Base-by-base conservation (phyloP, 306 rosid species). In the Prunus salicina region DNA sequence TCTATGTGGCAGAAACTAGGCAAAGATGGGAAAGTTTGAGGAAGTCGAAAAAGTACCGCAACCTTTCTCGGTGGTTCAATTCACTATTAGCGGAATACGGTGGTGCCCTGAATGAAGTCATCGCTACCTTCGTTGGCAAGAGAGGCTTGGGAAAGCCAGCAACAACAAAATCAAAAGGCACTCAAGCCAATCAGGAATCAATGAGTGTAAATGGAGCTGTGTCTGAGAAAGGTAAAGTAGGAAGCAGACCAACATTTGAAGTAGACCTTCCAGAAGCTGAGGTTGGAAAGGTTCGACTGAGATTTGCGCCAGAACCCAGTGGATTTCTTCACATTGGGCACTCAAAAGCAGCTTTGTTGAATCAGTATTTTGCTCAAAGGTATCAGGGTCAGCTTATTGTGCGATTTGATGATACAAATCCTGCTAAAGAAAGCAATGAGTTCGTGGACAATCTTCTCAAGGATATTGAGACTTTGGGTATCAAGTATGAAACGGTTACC, bases 261-360 rank as follows among this genome's bases (percentile, higher is more conserved):
- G 79, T 95, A 69, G 98, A 95, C 79, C 98, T 95, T 87, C 98
- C 97, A 27, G 91, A 80, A 61, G 97, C 92, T 25, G 96, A 92
- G 91, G 15, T 88, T 85, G 98, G 98, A 85, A 92, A 89, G 70
- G 98, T 95, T 67, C 62, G 85, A 52, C 11, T 92, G 88, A 86
- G 98, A 50, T 92, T 95, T 82, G 97, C 98, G 0, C 98, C 97
- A 2, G 98, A 95, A 73, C 98, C 98, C 24, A 92, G 98, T 69
- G 98, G 97, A 74, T 95, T 84, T 85, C 97, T 95, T 80, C 98
- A 92, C 76, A 95, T 95, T 84, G 98, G 98, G 72, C 98, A 95
- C 87, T 80, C 98, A 15, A 95, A 92, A 87, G 98, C 98, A 14
- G 98, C 93, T 8, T 70, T 95, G 72, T 76, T 95, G 88, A 95